Base-by-base conservation (phyloP, 257 asterid genomes). In the Ajuga chamaepitys region DNA sequence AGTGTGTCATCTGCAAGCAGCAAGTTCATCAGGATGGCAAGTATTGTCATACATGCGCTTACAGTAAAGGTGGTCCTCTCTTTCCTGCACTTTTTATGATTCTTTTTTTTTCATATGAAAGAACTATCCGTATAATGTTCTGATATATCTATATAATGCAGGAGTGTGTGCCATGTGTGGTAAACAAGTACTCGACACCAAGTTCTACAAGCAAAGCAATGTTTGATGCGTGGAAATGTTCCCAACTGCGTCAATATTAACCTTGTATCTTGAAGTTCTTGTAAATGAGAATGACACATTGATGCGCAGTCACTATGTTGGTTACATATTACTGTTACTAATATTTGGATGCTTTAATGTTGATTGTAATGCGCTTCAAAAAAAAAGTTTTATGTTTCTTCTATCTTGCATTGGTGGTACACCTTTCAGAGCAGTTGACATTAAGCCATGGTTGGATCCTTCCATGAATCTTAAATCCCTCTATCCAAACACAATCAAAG, bases 131-230 rank as follows among this genome's bases (percentile, higher is more conserved):
- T 40, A 7, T 4, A 12, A 55, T 25, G 42, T 45, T 35, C 70
- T 54, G 3, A 71, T 37, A 8, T 51, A 11, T 71, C 4, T n/a
- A 32, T 26, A 35, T 78, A 20, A 66, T 85, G 92, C 86, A 94
- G 99, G 99, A 68, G 98, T 88, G 3, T 94, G 99, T 74, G 99
- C 99, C 11, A 90, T 94, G 96, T 94, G 99, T 11, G 99, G 99
- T 25, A 90, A 94, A 76, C 97, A 94, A 85, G 99, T 94, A 10
- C 91, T 94, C 14, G 99, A 94, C 82, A 94, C 99, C 75, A 88
- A 90, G 78, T 45, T 79, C 4, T 94, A 90, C 88, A 94, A 90
- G 81, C 99, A 94, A 81, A 94, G 99, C 88, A 94, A 94, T 67
- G 99, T 82, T 11, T 94, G 78, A 83, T 52, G 62, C 18, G 40